Evolutionary conservation across 108 stramenopile species (phyloP).

Genomic region (Discostella pseudostelligera): DNA sequence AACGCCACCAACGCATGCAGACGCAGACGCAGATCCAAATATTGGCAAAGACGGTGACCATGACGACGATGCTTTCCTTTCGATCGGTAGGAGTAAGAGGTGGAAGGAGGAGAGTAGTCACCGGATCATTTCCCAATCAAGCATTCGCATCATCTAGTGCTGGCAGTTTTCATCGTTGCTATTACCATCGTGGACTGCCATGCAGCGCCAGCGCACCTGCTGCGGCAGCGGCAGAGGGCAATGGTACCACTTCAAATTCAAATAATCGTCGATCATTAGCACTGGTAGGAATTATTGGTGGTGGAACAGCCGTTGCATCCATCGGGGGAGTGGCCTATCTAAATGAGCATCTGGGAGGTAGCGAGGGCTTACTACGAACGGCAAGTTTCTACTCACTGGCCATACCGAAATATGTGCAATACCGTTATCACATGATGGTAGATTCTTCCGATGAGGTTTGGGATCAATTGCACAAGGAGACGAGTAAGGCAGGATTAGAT

Average conservation of each 20-base stretch:
- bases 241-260: not conserved
- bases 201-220: too few relatives aligned
- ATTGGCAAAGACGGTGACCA: too few relatives aligned
- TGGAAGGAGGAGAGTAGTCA: too few relatives aligned
- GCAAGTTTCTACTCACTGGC: conserved; percentile 58
- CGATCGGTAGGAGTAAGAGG: too few relatives aligned
- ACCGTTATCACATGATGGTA: conserved; percentile 57
- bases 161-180: too few relatives aligned
- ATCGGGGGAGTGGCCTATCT: conserved; percentile 39
- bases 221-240: not conserved
- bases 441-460: conserved; percentile 62
- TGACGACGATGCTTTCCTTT: too few relatives aligned
- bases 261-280: not conserved
- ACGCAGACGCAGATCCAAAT: too few relatives aligned
- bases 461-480: conserved; percentile 65
- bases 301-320: too few relatives aligned
- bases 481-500: conserved; percentile 55
- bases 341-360: conserved; percentile 64
- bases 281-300: not conserved
- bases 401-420: conserved; percentile 66
- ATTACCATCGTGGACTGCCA: too few relatives aligned
- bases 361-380: conserved; percentile 54
- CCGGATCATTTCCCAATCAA: too few relatives aligned
- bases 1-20: too few relatives aligned
- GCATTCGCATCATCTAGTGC: too few relatives aligned